A percentile compares a stretch with the other conserved stretches of the same genome.
Conservation (phyloP, 129 eudicot species). For the Lactuca saligna region DNA sequence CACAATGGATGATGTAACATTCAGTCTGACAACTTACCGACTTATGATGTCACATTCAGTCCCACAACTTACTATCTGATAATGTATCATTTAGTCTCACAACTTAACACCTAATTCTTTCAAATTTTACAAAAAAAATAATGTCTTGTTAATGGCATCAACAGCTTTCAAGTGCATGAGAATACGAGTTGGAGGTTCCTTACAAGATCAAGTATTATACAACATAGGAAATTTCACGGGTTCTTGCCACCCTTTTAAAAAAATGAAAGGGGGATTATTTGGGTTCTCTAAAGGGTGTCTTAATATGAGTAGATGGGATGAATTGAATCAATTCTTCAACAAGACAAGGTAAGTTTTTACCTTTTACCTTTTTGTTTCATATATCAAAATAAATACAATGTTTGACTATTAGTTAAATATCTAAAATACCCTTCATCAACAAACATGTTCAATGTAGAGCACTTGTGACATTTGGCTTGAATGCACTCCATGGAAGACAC, state of each 20-base stretch:
- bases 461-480: constrained; percentile 77
- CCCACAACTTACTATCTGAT: not conserved
- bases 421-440: not conserved
- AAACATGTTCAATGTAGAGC: constrained; percentile 48
- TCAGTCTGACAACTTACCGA: not conserved
- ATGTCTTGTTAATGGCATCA: constrained; percentile 10
- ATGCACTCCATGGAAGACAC: constrained; percentile 84
- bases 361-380: not conserved
- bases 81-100: not conserved
- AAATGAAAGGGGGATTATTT: constrained; percentile 57
- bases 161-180: constrained; percentile 74
- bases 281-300: constrained; percentile 90
- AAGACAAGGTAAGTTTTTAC: constrained; percentile 58
- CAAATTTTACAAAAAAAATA: not conserved
- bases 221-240: constrained; percentile 47
- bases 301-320: constrained; percentile 82
- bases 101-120: not conserved
- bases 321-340: constrained; percentile 67
- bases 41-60: not conserved
- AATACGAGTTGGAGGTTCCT: constrained; percentile 88
- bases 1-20: not conserved
- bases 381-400: not conserved
- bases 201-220: constrained; percentile 85
- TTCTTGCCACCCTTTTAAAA: constrained; percentile 60
- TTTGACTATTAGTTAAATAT: not conserved